Evolutionary conservation across 371 early-diverging fungal species (phyloP).

Genomic region (Gilbertella persicaria): DNA sequence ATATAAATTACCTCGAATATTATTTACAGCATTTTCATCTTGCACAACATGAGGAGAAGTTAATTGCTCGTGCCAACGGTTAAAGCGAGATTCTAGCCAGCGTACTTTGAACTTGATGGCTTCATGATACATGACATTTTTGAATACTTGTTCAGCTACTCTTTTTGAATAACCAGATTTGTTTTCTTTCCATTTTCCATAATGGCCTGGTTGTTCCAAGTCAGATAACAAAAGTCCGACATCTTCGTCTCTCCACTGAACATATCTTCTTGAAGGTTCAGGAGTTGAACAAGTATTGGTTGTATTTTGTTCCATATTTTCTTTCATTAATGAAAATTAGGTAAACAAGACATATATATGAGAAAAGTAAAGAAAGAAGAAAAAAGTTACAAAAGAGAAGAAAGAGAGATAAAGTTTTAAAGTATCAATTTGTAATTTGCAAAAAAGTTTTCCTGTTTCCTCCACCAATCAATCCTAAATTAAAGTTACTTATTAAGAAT

Average conservation of each 20-base stretch:
- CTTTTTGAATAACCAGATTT: conserved; percentile 38
- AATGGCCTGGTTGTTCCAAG: conserved; percentile 33
- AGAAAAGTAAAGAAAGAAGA: background rate
- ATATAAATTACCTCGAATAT: conserved; percentile 12
- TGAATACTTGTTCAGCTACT: conserved; percentile 35
- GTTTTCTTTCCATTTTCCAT: conserved; percentile 37
- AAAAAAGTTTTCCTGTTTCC: background rate
- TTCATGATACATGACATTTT: conserved; percentile 37
- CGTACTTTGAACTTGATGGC: conserved; percentile 45
- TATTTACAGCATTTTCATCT: conserved; percentile 4
- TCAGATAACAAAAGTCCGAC: conserved; percentile 31
- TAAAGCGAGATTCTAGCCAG: conserved; percentile 37
- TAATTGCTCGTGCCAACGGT: conserved; percentile 23
- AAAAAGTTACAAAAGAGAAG: background rate
- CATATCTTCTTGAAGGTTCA: conserved; percentile 32
- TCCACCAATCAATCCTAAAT: background rate
- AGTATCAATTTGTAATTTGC: background rate
- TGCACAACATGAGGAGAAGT: conserved; percentile 15
- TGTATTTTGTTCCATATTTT: background rate
- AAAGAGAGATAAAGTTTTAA: background rate
- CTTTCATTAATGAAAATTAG: too few relatives aligned
- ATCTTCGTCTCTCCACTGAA: conserved; percentile 39
- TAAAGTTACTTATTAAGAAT: background rate
- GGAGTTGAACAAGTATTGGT: conserved; percentile 8
- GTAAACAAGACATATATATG: background rate